Evolutionary conservation across 2,329 filamentous ascomycete species (phyloP).

Genomic region (Trichoderma lentiforme): DNA sequence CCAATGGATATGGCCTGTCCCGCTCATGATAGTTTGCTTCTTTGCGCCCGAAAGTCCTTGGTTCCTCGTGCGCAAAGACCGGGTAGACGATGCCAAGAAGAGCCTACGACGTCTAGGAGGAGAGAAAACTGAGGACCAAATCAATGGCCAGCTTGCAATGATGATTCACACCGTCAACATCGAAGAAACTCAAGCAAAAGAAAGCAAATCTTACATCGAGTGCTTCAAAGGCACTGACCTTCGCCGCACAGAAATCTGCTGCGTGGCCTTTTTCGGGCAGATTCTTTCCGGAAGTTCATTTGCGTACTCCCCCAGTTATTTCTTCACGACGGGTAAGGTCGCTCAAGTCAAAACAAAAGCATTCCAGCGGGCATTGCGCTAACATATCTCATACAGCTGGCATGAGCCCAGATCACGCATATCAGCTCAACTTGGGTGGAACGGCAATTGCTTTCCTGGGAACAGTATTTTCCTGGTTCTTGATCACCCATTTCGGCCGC

Average conservation of each 20-base stretch:
- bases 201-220: conserved; percentile 40
- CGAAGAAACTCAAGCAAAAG: conserved; percentile 36
- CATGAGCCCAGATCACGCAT: conserved; percentile 28
- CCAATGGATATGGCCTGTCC: conserved; percentile 21
- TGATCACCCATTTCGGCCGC: conserved; percentile 40
- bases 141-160: conserved; percentile 32
- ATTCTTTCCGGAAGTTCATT: conserved; percentile 23
- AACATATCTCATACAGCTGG: conserved; percentile 27
- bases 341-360: neutral
- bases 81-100: conserved; percentile 21
- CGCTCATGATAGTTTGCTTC: conserved; percentile 26
- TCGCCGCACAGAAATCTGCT: conserved; percentile 52
- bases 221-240: conserved; percentile 44
- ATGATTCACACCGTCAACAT: conserved; percentile 43
- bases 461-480: conserved; percentile 43
- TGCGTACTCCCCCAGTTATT: conserved; percentile 38
- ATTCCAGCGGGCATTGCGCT: neutral
- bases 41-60: conserved; percentile 33
- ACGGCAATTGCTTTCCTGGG: conserved; percentile 41
- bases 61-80: conserved; percentile 40
- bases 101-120: conserved; percentile 32
- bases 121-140: neutral
- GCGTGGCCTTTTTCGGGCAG: conserved; percentile 4
- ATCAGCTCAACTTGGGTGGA: conserved; percentile 38
- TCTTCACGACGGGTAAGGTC: conserved; percentile 27